Base-by-base conservation (phyloP, 257 asterid species). In the Cruciata laevipes region DNA sequence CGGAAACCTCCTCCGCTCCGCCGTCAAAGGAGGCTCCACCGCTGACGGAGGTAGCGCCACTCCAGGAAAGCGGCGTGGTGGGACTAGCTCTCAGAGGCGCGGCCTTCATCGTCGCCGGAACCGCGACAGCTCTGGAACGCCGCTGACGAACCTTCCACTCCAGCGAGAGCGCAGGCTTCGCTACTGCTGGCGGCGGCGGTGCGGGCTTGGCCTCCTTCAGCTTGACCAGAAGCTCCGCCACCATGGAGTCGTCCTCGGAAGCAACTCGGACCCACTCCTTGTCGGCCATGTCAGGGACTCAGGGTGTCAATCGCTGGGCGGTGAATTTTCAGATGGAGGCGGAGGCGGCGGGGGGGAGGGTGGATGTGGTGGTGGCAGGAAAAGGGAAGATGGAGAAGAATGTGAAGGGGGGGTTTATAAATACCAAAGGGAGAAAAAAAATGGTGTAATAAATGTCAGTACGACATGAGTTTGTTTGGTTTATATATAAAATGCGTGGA, bases 81-180 rank as follows among this genome's bases (percentile, higher is more conserved):
- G 95, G 95, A 67, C 95, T 89, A 3, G 79, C 85, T 70, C 81
- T 74, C 27, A 68, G 82, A 12, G 84, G 20, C 55, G 55, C 49
- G 63, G 61, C 69, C 14, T 82, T 76, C 73, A 73, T 77, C 71
- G 73, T 77, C 71, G 73, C 31, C 65, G 6, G 61, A 30, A 66
- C 61, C 2, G 68, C 25, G 20, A 69, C 77, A 1, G 82, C 66
- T 32, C 73, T 89, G 3, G 96, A 85, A 72, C 95, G 85, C 65
- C 88, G 90, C 64, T 85, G 95, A 18, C 96, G 87, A 63, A 85
- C 86, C 68, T 68, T 84, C 96, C 96, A 89, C 62, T 76, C 80
- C 33, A 83, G 79, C 56, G 84, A 80, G 37, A 76, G 23, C 55
- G 75, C 61, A 67, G 72, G 67, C 69, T 60, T 69, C n/a, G 65